Evolutionary conservation across 176 grass and related monocot genomes (phyloP).

Genomic region (Metroxylon sagu): DNA sequence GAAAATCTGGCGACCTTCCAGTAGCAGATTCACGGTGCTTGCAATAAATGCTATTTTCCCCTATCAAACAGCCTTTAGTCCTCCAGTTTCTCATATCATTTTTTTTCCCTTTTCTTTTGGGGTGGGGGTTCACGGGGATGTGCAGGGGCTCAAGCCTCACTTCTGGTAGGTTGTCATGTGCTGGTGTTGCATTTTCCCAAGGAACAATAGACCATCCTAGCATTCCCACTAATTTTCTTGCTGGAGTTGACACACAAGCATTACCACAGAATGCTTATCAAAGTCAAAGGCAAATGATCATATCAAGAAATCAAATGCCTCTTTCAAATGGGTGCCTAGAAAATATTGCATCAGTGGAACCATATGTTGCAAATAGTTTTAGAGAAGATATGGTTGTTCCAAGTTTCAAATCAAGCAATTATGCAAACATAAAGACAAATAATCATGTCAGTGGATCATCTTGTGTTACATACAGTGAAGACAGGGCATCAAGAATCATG

Average conservation of each 20-base stretch:
- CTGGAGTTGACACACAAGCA: constrained; percentile 12
- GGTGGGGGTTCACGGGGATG: constrained; percentile 3
- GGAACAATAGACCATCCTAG: constrained; percentile 16
- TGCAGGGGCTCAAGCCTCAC: constrained; percentile 24
- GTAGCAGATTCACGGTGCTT: constrained; percentile 24
- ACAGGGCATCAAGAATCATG: constrained; percentile 33
- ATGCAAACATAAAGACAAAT: background rate
- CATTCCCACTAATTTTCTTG: constrained; percentile 11
- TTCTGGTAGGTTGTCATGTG: constrained; percentile 28
- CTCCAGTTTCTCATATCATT: too few relatives aligned
- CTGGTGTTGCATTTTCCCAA: constrained; percentile 10
- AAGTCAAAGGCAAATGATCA: constrained; percentile 9
- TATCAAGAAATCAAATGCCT: constrained; percentile 1
- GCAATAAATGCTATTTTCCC: constrained; percentile 8
- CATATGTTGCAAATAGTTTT: constrained; percentile 13
- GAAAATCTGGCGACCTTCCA: constrained; percentile 19
- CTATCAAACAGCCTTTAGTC: too few relatives aligned
- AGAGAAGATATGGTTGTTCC: constrained; percentile 8
- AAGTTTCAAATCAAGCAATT: constrained; percentile 22
- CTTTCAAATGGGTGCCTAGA: constrained; percentile 11
- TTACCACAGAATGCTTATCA: constrained; percentile 3
- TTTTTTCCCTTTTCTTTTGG: too few relatives aligned
- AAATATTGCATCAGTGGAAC: constrained; percentile 14
- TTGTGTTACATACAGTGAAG: constrained; percentile 3
- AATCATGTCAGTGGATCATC: background rate